A percentile compares a stretch with the other conserved stretches of the same genome.
Conservation (phyloP, 352 stramenopile genomes). For the Blastocystis sp. region DNA sequence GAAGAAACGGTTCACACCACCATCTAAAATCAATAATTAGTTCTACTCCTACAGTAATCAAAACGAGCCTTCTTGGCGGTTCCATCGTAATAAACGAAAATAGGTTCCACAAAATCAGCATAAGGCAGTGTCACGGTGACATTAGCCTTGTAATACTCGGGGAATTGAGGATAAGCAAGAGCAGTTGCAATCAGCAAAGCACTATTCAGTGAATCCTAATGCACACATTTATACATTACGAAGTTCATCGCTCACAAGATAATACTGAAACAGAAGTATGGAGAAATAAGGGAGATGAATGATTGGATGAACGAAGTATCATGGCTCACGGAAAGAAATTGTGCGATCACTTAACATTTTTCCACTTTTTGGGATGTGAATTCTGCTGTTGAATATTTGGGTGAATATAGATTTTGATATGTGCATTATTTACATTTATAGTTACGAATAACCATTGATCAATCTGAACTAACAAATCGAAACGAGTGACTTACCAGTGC, state of each 20-base stretch:
- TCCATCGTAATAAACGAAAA: slow-evolving; percentile 83
- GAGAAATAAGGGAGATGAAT: no score
- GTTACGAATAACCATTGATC: no score
- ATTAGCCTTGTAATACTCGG: slow-evolving; percentile 81
- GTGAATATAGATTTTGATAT: no score
- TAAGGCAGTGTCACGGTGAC: slow-evolving; percentile 83
- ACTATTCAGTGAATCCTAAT: background rate
- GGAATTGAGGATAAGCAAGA: slow-evolving; percentile 74
- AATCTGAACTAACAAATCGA: no score
- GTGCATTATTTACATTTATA: background rate
- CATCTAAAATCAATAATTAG: slow-evolving; percentile 67
- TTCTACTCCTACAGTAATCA: slow-evolving; percentile 37
- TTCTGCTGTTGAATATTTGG: no score
- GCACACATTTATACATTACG: background rate
- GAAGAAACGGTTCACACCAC: slow-evolving; percentile 65
- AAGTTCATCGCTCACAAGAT: background rate
- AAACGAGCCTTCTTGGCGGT: slow-evolving; percentile 45
- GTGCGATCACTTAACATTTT: no score
- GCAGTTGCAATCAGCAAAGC: slow-evolving; percentile 16
- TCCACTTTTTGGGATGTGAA: no score
- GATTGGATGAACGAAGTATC: no score
- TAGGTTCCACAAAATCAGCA: slow-evolving; percentile 80
- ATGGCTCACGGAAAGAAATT: no score
- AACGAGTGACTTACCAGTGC: no score
- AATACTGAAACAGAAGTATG: no score